Evolutionary conservation across 106 monocot genomes (phyloP), one percentile per base, ranked within the genome.

Genomic region (Allium cepa): DNA sequence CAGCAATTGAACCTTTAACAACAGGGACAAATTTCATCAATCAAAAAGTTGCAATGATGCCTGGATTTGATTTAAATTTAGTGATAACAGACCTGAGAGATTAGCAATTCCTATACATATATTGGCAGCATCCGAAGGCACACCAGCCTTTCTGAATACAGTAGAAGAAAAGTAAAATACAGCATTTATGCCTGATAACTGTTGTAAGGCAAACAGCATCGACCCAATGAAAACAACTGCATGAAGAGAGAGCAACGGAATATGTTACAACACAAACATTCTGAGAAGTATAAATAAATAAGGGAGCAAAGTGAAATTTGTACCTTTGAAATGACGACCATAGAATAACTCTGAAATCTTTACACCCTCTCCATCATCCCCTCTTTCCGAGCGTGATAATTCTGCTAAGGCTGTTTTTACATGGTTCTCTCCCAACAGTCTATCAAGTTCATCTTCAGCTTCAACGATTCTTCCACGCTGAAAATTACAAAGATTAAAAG

Each of bases 141-240:
- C 87, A 1, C 92, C 92, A 13, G 83, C 99, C 59, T 75, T 82
- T 71, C 74, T 90, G 63, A 99, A 99, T 46, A 99, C 92, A 57
- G 81, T 79, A 45, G 93, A 85, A 49, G 99, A 99, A 80, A 93
- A 99, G 71, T 87, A 99, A 77, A 99, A 93, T 10, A 99, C 75
- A 77, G 93, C 92, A 87, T 99, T 99, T 90, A 99, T 99, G 62
- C 99, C 99, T 17, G 99, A 93, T 68, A 99, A 75, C 83, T 99
- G 99, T 76, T 99, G 99, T 77, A 99, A 85, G 83, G 90, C 90
- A 83, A 93, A 99, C 47, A 99, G 85, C 67, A 73, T 83, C 77
- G 99, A 69, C 76, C 99, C 99, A 85, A 90, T 87, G 85, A 86
- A 93, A 84, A 99, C 90, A 82, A 99, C 99, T 99, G 87, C 71